Conservation (phyloP, 2,329 filamentous ascomycete genomes). For the Hymenoscyphus linearis region DNA sequence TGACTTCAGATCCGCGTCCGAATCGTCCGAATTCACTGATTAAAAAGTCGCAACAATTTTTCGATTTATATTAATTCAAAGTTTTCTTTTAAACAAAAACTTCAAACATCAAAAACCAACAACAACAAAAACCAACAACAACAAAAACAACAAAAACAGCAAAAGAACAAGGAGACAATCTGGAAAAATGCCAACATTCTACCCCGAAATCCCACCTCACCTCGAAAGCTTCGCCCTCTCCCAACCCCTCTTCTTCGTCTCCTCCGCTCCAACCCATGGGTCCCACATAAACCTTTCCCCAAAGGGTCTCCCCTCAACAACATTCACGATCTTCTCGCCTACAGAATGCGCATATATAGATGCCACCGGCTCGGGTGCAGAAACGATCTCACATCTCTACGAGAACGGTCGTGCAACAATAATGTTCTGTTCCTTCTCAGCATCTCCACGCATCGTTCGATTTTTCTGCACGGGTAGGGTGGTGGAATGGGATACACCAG, state of each 20-base stretch:
- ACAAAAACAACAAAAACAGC: background rate
- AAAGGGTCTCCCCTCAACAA: constrained; percentile 63
- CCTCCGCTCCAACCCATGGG: constrained; percentile 62
- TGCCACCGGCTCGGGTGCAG: constrained; percentile 67
- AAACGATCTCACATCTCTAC: constrained; percentile 71
- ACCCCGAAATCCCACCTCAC: constrained; percentile 46
- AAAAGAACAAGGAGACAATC: background rate
- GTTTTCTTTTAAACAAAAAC: too few species aligned
- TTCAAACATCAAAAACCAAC: too few species aligned
- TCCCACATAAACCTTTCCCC: constrained; percentile 71
- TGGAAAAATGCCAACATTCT: constrained; percentile 53
- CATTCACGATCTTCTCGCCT: constrained; percentile 51
- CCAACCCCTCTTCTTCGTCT: constrained; percentile 72
- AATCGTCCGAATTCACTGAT: too few species aligned
- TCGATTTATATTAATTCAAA: too few species aligned
- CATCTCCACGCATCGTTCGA: constrained; percentile 55
- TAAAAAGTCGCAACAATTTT: too few species aligned
- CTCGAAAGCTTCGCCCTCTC: constrained; percentile 58
- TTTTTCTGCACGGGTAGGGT: constrained; percentile 56
- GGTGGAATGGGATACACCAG: constrained; percentile 52
- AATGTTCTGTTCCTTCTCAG: constrained; percentile 65
- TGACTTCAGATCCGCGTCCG: too few species aligned
- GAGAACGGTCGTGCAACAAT: constrained; percentile 72
- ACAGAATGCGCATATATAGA: constrained; percentile 66
- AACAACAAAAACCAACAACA: too few species aligned